A percentile compares a stretch with the other conserved stretches of the same genome.
These are phyloP conservation scores for Ophiocordyceps sinensis DNA, from an alignment of 2,329 filamentous ascomycete genomes.

Conservation along the genomic window DNA sequence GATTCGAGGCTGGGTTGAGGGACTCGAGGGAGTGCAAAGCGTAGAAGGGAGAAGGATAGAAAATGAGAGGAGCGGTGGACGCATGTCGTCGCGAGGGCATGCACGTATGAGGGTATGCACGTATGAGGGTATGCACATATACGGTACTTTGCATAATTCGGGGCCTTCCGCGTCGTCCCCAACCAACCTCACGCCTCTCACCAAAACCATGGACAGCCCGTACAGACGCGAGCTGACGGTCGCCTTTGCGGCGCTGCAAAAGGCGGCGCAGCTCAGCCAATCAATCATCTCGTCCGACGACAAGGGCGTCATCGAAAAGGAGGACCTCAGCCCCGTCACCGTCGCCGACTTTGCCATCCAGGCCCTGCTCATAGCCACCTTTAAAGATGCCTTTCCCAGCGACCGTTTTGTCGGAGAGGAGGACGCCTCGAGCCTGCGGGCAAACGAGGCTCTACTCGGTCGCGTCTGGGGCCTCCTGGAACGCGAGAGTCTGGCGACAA, in stretches of 20 bases:
- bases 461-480: slow-evolving; percentile 33
- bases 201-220: slow-evolving; percentile 23
- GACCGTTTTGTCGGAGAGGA: slow-evolving; percentile 43
- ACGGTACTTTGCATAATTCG: slow-evolving; percentile 11
- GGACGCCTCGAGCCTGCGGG: slow-evolving; percentile 30
- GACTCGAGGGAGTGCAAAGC: background rate
- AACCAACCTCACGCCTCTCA: background rate
- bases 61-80: background rate
- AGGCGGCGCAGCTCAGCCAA: slow-evolving; percentile 34
- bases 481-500: slow-evolving; percentile 16
- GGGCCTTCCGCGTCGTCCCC: slow-evolving; percentile 1
- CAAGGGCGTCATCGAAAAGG: slow-evolving; percentile 37
- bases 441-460: slow-evolving; percentile 24
- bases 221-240: slow-evolving; percentile 27
- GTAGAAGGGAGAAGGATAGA: no score
- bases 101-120: slow-evolving; percentile 14
- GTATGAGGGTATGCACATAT: slow-evolving; percentile 15
- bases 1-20: background rate
- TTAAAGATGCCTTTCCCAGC: slow-evolving; percentile 33
- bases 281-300: slow-evolving; percentile 30
- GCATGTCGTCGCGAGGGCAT: slow-evolving; percentile 4
- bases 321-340: slow-evolving; percentile 42
- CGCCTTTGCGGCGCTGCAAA: slow-evolving; percentile 26
- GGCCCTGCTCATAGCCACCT: slow-evolving; percentile 34
- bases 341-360: slow-evolving; percentile 46